These are phyloP conservation scores for Ceratobasidium sp. DNA, from an alignment of 1,284 basidiomycete genomes.

Conservation along the genomic window DNA sequence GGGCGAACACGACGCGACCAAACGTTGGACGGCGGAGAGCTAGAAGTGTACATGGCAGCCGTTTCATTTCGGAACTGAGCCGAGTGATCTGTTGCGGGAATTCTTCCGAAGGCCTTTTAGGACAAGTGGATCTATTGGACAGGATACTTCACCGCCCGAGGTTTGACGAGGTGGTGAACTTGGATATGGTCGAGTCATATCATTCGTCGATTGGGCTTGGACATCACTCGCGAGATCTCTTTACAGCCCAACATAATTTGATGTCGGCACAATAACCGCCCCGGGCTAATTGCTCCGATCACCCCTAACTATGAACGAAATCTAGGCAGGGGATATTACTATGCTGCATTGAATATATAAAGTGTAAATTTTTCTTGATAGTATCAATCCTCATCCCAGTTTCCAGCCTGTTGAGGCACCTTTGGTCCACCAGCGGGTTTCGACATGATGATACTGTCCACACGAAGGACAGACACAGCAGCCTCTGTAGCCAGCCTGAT, in stretches of 20 bases:
- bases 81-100: too few relatives aligned
- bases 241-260: neutral
- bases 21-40: neutral
- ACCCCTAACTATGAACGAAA: neutral
- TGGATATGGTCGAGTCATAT: neutral
- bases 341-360: neutral
- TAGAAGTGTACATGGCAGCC: neutral
- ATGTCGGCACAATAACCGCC: neutral
- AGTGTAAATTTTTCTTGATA: neutral
- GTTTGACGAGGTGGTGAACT: neutral
- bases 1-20: neutral
- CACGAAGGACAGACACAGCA: slow-evolving; percentile 90
- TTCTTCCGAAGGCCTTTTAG: too few relatives aligned
- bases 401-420: slow-evolving; percentile 79
- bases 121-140: too few relatives aligned
- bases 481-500: slow-evolving; percentile 90
- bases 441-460: slow-evolving; percentile 98
- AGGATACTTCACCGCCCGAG: too few relatives aligned
- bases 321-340: slow-evolving; percentile 1
- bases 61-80: too few relatives aligned
- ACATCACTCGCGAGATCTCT: neutral
- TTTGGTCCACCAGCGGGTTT: slow-evolving; percentile 89
- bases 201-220: neutral
- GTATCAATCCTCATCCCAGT: slow-evolving; percentile 74
- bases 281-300: neutral